A percentile compares a stretch with the other conserved stretches of the same genome.
Evolutionary conservation across 2,329 filamentous ascomycete species (phyloP).

Genomic region (Pseudogymnoascus sp.): DNA sequence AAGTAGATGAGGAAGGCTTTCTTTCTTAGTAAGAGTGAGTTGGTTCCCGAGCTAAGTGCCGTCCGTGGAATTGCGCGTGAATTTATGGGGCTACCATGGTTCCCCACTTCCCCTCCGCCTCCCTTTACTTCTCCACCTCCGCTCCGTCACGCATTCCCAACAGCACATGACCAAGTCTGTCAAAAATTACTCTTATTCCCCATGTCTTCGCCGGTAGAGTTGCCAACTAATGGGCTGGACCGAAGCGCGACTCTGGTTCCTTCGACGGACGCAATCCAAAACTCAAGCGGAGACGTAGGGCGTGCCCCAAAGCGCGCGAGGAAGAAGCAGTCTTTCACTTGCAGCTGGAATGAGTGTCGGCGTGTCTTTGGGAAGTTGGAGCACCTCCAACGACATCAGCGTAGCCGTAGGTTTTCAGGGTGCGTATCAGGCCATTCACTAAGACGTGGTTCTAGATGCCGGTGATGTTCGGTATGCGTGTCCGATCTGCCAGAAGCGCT

Average conservation of each 20-base stretch:
- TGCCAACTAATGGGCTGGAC: background rate
- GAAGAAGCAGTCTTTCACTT: constrained; percentile 12
- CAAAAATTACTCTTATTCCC: background rate
- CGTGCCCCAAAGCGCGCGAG: background rate
- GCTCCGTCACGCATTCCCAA: background rate
- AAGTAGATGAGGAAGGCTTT: too few species aligned
- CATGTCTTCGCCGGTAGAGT: constrained; percentile 5
- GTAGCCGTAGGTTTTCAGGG: constrained; percentile 14
- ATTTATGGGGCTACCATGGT: background rate
- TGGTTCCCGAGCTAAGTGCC: too few species aligned
- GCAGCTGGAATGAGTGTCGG: constrained; percentile 15
- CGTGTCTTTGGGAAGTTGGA: constrained; percentile 16
- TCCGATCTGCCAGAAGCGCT: constrained; percentile 17
- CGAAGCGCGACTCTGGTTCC: background rate
- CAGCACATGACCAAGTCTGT: background rate
- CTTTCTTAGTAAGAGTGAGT: too few species aligned
- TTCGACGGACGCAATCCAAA: background rate
- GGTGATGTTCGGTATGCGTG: constrained; percentile 17
- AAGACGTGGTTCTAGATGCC: constrained; percentile 11
- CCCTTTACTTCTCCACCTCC: constrained; percentile 2
- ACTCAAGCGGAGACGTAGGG: background rate
- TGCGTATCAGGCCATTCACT: background rate
- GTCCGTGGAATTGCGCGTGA: too few species aligned
- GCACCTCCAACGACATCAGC: constrained; percentile 17
- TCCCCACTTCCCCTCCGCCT: background rate